A percentile compares a stretch with the other conserved stretches of the same genome.
Evolutionary conservation across 768 basidiomycete species (phyloP).

Genomic region (Sarcodon sp.): DNA sequence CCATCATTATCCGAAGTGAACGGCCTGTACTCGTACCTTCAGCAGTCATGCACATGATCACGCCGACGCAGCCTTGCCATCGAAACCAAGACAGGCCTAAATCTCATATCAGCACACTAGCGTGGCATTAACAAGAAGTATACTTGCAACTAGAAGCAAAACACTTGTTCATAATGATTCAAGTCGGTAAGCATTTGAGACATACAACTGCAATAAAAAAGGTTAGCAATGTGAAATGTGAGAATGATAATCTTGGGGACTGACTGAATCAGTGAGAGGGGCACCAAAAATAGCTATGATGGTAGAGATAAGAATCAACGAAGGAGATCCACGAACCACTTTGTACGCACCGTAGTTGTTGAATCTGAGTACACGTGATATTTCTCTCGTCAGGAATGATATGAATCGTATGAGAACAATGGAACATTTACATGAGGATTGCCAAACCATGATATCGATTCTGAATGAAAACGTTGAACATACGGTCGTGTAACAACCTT

Average conservation of each 20-base stretch:
- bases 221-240: not conserved
- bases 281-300: conserved; percentile 30
- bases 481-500: not conserved
- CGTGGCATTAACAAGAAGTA: not conserved
- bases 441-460: conserved; percentile 45
- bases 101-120: not conserved
- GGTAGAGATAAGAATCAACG: not conserved
- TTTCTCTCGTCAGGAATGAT: not conserved
- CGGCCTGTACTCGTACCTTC: conserved; percentile 26
- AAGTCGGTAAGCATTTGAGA: not conserved
- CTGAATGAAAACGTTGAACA: conserved; percentile 14
- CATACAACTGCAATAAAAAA: conserved; percentile 5
- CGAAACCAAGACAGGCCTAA: conserved; percentile 30
- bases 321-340: not conserved
- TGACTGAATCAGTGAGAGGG: conserved; percentile 8
- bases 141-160: not conserved
- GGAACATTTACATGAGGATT: conserved; percentile 32
- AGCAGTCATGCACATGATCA: conserved; percentile 38
- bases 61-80: conserved; percentile 53
- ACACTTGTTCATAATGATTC: not conserved
- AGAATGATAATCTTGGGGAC: not conserved
- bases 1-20: not conserved
- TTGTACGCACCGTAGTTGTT: conserved; percentile 36
- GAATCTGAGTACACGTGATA: conserved; percentile 19
- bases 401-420: not conserved